These are phyloP conservation scores for Lepiota subincarnata DNA, from an alignment of 768 basidiomycete species.

Conservation along the genomic window DNA sequence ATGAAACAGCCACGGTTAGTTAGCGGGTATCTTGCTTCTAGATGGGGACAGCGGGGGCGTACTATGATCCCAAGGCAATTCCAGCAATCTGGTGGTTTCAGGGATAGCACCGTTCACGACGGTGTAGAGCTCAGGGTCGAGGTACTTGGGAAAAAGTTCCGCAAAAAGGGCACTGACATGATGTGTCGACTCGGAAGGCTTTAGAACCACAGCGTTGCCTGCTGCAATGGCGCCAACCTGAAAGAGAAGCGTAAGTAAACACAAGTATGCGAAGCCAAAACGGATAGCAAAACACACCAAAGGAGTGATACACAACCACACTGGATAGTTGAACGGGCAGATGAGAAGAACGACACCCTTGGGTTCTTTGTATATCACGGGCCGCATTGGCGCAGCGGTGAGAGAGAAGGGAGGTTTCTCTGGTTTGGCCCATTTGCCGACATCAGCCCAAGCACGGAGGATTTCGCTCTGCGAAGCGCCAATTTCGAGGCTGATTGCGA, in stretches of 20 bases:
- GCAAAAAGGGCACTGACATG: conserved; percentile 53
- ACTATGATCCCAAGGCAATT: conserved; percentile 4
- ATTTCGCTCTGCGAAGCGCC: conserved; percentile 46
- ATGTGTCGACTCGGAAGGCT: conserved; percentile 71
- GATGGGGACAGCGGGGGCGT: neutral
- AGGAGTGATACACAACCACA: conserved; percentile 55
- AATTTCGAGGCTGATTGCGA: conserved; percentile 54
- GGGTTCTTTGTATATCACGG: conserved; percentile 66
- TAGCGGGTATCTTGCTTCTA: neutral
- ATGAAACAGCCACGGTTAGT: neutral
- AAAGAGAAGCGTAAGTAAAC: neutral
- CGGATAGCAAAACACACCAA: conserved; percentile 38
- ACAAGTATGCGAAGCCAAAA: neutral
- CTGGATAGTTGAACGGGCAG: conserved; percentile 72
- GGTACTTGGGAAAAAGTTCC: conserved; percentile 68
- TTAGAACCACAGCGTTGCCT: conserved; percentile 67
- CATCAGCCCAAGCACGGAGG: conserved; percentile 50
- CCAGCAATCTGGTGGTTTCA: conserved; percentile 49
- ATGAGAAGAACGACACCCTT: conserved; percentile 74
- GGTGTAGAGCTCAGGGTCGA: conserved; percentile 62
- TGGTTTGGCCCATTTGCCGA: conserved; percentile 74
- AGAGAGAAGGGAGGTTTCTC: conserved; percentile 52
- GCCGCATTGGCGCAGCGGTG: conserved; percentile 55
- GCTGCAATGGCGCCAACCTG: conserved; percentile 72
- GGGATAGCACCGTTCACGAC: conserved; percentile 66